Percentiles rank a stretch among this genome's conserved stretches.
Conservation (phyloP, 2,329 filamentous ascomycete genomes). For the Nemania sp. region DNA sequence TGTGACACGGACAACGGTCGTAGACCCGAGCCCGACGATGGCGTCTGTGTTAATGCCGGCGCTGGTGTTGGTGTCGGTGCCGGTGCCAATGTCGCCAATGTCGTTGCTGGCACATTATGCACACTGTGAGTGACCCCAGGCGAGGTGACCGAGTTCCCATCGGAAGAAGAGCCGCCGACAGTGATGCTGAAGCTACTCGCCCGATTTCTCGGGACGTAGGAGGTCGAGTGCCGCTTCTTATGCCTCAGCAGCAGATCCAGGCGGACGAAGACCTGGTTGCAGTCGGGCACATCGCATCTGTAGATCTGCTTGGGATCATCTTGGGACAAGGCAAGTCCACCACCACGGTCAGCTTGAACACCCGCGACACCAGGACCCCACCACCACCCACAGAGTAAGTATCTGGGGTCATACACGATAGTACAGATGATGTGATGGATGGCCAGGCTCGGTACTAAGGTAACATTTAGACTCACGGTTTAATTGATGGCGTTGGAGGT, state of each 20-base stretch:
- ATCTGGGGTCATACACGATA: not conserved
- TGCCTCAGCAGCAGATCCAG: slow-evolving; percentile 75
- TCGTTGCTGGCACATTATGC: slow-evolving; percentile 4
- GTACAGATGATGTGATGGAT: not conserved
- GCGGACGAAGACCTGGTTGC: slow-evolving; percentile 76
- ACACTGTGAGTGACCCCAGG: slow-evolving; percentile 29
- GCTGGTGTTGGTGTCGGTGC: slow-evolving; percentile 4
- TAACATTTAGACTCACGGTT: slow-evolving; percentile 66
- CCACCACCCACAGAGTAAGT: not conserved
- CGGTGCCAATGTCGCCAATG: slow-evolving; percentile 6
- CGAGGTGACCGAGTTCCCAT: slow-evolving; percentile 37
- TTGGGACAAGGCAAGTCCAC: slow-evolving; percentile 41
- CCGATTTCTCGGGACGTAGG: slow-evolving; percentile 56
- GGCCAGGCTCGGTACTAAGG: not conserved
- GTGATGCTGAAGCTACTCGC: slow-evolving; percentile 52
- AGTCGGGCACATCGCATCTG: slow-evolving; percentile 74
- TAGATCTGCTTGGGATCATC: slow-evolving; percentile 82
- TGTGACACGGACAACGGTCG: slow-evolving; percentile 12
- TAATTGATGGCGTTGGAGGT: slow-evolving; percentile 79
- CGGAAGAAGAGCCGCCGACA: slow-evolving; percentile 32
- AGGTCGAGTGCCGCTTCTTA: slow-evolving; percentile 65
- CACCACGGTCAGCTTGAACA: slow-evolving; percentile 25
- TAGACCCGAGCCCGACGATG: not conserved
- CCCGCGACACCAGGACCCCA: slow-evolving; percentile 15
- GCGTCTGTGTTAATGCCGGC: not conserved